These are phyloP conservation scores for Podila clonocystis DNA, from an alignment of 192 early-diverging fungal genomes.

Conservation along the genomic window DNA sequence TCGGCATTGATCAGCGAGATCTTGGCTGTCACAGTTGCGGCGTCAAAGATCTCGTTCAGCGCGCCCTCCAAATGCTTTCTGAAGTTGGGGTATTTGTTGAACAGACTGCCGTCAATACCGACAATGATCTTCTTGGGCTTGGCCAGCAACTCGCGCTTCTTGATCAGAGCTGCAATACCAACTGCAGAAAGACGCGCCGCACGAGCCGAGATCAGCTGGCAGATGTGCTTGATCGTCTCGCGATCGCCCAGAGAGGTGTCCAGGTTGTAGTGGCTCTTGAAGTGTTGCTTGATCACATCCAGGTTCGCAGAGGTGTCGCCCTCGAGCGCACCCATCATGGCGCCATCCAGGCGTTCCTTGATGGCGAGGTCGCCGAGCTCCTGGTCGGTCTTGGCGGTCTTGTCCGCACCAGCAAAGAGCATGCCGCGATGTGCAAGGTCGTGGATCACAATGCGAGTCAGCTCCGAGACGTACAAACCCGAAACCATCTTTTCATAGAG, in stretches of 20 bases:
- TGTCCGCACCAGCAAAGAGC: conserved; percentile 70
- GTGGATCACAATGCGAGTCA: conserved; percentile 79
- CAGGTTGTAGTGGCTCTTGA: conserved; percentile 72
- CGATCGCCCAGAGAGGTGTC: conserved; percentile 75
- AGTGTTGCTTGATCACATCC: conserved; percentile 65
- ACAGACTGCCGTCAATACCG: conserved; percentile 80
- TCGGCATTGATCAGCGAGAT: conserved; percentile 73
- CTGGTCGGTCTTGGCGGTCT: conserved; percentile 19
- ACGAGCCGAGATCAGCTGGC: conserved; percentile 85
- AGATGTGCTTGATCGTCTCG: conserved; percentile 82
- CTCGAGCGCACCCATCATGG: conserved; percentile 77
- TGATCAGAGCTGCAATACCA: conserved; percentile 76
- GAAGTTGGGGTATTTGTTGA: conserved; percentile 80
- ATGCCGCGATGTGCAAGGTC: conserved; percentile 82
- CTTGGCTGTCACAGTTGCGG: conserved; percentile 55
- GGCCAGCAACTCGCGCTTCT: conserved; percentile 64
- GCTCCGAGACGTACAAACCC: conserved; percentile 92
- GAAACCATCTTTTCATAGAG: conserved; percentile 95
- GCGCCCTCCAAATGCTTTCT: conserved; percentile 78
- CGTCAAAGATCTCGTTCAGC: conserved; percentile 78
- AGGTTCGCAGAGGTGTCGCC: conserved; percentile 74
- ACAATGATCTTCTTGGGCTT: conserved; percentile 63
- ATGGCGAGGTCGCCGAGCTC: conserved; percentile 65
- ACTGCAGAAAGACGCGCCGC: conserved; percentile 84
- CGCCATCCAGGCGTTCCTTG: conserved; percentile 79